A percentile compares a stretch with the other conserved stretches of the same genome.
Evolutionary conservation across 805 yeast species (phyloP).

Genomic region (Kuraishia piskuri): DNA sequence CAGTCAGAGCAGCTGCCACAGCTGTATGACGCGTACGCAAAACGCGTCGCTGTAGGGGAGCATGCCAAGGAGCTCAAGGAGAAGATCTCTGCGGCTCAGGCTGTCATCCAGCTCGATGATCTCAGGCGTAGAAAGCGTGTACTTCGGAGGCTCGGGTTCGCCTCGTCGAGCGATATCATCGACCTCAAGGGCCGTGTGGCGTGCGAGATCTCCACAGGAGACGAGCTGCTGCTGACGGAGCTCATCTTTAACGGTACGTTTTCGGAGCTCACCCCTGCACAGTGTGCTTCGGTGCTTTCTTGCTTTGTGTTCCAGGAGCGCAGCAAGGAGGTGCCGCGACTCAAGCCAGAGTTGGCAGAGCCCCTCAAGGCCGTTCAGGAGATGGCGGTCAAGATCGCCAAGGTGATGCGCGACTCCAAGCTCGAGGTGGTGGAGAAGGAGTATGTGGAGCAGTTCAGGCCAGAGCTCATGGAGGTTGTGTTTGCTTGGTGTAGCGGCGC

Average conservation of each 20-base stretch:
- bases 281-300: slow-evolving; percentile 84
- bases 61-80: slow-evolving; percentile 52
- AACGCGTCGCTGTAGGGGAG: slow-evolving; percentile 52
- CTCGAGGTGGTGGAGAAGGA: slow-evolving; percentile 87
- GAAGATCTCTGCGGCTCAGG: slow-evolving; percentile 74
- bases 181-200: slow-evolving; percentile 97
- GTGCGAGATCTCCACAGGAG: slow-evolving; percentile 91
- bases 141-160: slow-evolving; percentile 83
- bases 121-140: slow-evolving; percentile 90
- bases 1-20: slow-evolving; percentile 53
- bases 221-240: slow-evolving; percentile 80
- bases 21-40: slow-evolving; percentile 54
- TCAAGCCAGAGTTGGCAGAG: slow-evolving; percentile 86
- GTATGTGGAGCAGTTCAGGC: slow-evolving; percentile 84
- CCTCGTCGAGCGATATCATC: slow-evolving; percentile 79
- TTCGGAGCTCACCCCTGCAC: slow-evolving; percentile 80
- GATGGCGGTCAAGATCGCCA: slow-evolving; percentile 87
- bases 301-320: slow-evolving; percentile 97
- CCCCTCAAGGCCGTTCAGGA: slow-evolving; percentile 84
- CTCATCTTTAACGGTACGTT: slow-evolving; percentile 92
- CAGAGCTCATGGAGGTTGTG: slow-evolving; percentile 95
- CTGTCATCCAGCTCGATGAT: slow-evolving; percentile 91
- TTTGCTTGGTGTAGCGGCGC: slow-evolving; percentile 97
- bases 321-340: slow-evolving; percentile 78
- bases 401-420: slow-evolving; percentile 82